Base-by-base conservation (phyloP, 2,329 filamentous ascomycete species). In the Ceratocystis destructans region DNA sequence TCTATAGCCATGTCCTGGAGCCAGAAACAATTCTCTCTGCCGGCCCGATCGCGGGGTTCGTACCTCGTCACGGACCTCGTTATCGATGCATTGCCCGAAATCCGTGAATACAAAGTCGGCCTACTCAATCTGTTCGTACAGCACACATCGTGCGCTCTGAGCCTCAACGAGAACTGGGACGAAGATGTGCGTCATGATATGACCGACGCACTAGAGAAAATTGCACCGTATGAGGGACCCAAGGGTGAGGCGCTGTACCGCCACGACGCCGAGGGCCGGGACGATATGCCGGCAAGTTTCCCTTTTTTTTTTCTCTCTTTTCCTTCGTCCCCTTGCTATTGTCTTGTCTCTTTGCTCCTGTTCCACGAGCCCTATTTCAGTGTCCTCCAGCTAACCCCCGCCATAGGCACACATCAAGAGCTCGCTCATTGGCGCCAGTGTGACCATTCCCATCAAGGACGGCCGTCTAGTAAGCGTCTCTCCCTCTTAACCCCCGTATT, bases 121-220 rank as follows among this genome's bases (percentile, higher is more conserved):
- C 77, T 96, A 68, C 78, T 97, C 69, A 86, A 96, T 75, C 81
- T 99, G 61, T 99, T 97, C 75, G 82, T 97, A 65, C 93, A 99
- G 77, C 94, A 99, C 77, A 99, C 94, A 4, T 90, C 86, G 72
- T 96, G 91, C 76, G 94, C 89, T 12, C 81, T 99, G 64, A 89
- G 85, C 68, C 78, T 99, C 72, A 99, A 99, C 74, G 94, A 99
- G 82, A 97, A 97, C 78, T 87, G 83, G 73, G 90, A 93, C 72
- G 73, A 75, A 59, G 90, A 95, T 77, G 94, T 99, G n/a, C 83
- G 91, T 67, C 83, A 82, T 50, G 91, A 99, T 76, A 96, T 97
- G 93, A 90, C 85, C 73, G 90, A 96, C 78, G 90, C 93, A 61
- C 79, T 99, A 70, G 93, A 99, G 76, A 82, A 91, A 57, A 88